A percentile compares a stretch with the other conserved stretches of the same genome.
Conservation (phyloP, 2,329 filamentous ascomycete genomes). For the Pestalotiopsis sp. region DNA sequence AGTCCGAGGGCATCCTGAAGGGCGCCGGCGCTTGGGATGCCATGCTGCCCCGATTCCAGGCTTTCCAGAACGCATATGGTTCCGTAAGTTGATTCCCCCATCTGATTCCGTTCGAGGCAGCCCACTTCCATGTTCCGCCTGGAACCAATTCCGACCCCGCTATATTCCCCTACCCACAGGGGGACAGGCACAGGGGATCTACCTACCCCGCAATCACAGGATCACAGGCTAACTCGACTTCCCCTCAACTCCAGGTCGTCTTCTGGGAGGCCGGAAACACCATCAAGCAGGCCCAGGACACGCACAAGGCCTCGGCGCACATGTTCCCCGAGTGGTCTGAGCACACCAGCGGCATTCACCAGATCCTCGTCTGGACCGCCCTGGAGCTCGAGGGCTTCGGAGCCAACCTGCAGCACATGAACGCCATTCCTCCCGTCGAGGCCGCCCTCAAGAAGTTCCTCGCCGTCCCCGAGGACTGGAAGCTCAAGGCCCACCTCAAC, state of each 20-base stretch:
- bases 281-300: slow-evolving; percentile 19
- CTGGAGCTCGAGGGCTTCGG: slow-evolving; percentile 26
- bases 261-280: slow-evolving; percentile 25
- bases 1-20: slow-evolving; percentile 21
- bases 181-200: neutral
- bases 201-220: neutral
- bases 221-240: neutral
- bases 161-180: neutral
- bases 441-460: slow-evolving; percentile 22
- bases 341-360: slow-evolving; percentile 22
- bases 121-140: neutral
- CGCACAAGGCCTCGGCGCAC: slow-evolving; percentile 21
- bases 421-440: slow-evolving; percentile 24
- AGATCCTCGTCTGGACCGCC: slow-evolving; percentile 27
- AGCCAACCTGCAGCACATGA: slow-evolving; percentile 27
- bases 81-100: slow-evolving; percentile 21
- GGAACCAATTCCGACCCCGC: neutral
- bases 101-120: neutral
- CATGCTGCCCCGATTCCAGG: slow-evolving; percentile 19
- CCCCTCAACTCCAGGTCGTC: slow-evolving; percentile 18
- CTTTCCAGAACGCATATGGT: slow-evolving; percentile 24
- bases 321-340: slow-evolving; percentile 22
- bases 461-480: slow-evolving; percentile 21
- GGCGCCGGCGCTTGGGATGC: slow-evolving; percentile 23
- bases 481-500: slow-evolving; percentile 25